Evolutionary conservation across 768 basidiomycete genomes (phyloP).

Genomic region (Boletus reticuloceps): DNA sequence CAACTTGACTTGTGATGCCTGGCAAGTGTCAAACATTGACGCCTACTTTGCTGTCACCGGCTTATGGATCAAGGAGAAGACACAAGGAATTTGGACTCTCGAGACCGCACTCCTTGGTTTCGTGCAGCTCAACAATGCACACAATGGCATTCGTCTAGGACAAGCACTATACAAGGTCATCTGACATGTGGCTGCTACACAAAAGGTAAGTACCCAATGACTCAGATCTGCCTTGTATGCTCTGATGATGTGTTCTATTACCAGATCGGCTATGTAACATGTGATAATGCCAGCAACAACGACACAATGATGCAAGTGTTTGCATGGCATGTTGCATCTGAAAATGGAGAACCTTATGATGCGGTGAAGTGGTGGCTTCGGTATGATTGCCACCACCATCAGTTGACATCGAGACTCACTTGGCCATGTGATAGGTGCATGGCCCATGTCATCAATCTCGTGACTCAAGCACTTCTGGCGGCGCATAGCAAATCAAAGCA

Average conservation of each 20-base stretch:
- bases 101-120: slow-evolving; percentile 21
- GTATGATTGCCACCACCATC: too few relatives aligned
- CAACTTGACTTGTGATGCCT: background rate
- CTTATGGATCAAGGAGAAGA: background rate
- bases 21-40: background rate
- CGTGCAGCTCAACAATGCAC: slow-evolving; percentile 35
- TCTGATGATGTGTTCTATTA: background rate
- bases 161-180: slow-evolving; percentile 36
- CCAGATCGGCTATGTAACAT: slow-evolving; percentile 15
- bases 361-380: background rate
- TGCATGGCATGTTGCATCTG: slow-evolving; percentile 10
- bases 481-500: background rate
- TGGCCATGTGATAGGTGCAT: background rate
- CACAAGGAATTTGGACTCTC: background rate
- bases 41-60: background rate
- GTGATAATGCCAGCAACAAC: slow-evolving; percentile 3
- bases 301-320: slow-evolving; percentile 3
- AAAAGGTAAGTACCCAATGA: background rate
- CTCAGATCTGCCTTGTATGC: too few relatives aligned
- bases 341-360: background rate
- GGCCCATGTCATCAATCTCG: slow-evolving; percentile 3
- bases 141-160: slow-evolving; percentile 26
- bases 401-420: too few relatives aligned
- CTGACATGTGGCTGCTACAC: slow-evolving; percentile 19
- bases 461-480: background rate